Conservation (phyloP, 2,329 filamentous ascomycete genomes). For the Diaporthe ampelina region DNA sequence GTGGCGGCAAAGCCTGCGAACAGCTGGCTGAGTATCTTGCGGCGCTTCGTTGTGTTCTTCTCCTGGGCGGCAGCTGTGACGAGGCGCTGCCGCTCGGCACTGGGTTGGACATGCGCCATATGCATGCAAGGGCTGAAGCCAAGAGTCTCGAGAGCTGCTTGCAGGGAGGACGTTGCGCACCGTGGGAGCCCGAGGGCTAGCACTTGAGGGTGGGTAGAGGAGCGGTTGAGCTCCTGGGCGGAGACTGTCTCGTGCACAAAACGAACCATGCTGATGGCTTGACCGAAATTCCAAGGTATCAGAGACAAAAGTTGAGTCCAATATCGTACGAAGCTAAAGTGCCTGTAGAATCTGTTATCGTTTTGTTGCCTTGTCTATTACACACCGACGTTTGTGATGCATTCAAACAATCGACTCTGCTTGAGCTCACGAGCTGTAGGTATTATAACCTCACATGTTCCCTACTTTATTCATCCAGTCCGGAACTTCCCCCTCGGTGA, state of each 20-base stretch:
- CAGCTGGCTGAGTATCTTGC: slow-evolving; percentile 49
- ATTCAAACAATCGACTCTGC: not conserved
- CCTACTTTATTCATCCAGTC: not conserved
- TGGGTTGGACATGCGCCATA: slow-evolving; percentile 45
- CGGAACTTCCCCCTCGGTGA: slow-evolving; percentile 27
- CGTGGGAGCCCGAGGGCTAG: slow-evolving; percentile 49
- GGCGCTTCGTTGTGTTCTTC: slow-evolving; percentile 45
- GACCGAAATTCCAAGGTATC: not conserved
- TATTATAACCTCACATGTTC: not conserved
- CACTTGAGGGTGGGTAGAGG: slow-evolving; percentile 16
- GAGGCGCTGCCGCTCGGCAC: slow-evolving; percentile 45
- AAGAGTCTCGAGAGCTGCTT: slow-evolving; percentile 51
- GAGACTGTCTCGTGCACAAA: slow-evolving; percentile 37
- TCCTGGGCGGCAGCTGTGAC: slow-evolving; percentile 49
- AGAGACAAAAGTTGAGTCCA: too few relatives aligned
- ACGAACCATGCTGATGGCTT: slow-evolving; percentile 34
- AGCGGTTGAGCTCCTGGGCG: slow-evolving; percentile 6
- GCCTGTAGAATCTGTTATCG: not conserved
- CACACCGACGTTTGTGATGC: too few relatives aligned
- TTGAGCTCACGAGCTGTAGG: too few relatives aligned
- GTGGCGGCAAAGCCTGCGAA: slow-evolving; percentile 49
- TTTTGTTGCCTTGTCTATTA: not conserved
- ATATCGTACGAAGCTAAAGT: not conserved
- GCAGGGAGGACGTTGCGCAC: slow-evolving; percentile 54
- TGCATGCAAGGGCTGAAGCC: slow-evolving; percentile 51